Conservation (phyloP, 177 flowering plant genomes). For the Vitis hybrid region DNA sequence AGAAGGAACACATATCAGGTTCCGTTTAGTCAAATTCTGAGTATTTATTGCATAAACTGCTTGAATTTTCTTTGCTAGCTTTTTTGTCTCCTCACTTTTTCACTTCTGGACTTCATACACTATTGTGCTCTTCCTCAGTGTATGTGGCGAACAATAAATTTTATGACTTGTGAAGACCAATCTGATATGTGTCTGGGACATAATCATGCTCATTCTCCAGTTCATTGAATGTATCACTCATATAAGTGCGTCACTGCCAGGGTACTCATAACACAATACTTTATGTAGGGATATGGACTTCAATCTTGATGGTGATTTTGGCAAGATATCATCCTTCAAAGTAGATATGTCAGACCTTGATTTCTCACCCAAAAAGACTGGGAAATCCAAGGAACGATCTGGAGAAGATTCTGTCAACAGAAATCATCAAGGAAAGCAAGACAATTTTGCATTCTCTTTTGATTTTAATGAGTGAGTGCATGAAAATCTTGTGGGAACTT, state of each 20-base stretch:
- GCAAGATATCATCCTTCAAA: slow-evolving; percentile 76
- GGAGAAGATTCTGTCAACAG: slow-evolving; percentile 39
- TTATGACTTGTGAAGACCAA: background rate
- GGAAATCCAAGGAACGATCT: slow-evolving; percentile 44
- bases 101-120: too few species aligned
- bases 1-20: background rate
- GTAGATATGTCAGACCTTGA: slow-evolving; percentile 85
- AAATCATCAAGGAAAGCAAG: slow-evolving; percentile 39
- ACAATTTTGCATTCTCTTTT: slow-evolving; percentile 59
- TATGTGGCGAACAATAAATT: background rate
- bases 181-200: background rate
- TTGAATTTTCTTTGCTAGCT: background rate
- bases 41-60: background rate
- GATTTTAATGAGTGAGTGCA: slow-evolving; percentile 70
- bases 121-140: too few species aligned
- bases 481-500: background rate
- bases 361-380: slow-evolving; percentile 56
- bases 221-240: background rate
- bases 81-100: too few species aligned
- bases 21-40: background rate
- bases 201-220: background rate
- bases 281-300: slow-evolving; percentile 84
- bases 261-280: slow-evolving; percentile 8
- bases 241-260: background rate
- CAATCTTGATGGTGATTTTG: slow-evolving; percentile 68